These are phyloP conservation scores for Exophiala xenobiotica DNA, from an alignment of 2,329 filamentous ascomycete genomes.

Conservation along the genomic window DNA sequence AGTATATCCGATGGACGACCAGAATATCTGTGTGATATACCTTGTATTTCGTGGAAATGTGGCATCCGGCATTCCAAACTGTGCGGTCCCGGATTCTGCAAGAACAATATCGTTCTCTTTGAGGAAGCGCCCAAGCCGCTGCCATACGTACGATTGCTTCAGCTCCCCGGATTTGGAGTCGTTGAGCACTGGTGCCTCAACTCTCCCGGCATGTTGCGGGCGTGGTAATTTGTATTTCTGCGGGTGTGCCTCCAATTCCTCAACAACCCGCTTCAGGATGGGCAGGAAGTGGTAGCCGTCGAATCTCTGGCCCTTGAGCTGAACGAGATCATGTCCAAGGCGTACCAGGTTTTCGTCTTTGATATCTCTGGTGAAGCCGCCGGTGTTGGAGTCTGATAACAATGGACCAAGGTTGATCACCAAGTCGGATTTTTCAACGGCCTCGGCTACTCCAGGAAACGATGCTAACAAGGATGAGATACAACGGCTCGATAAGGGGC, in stretches of 20 bases:
- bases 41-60: slow-evolving; percentile 28
- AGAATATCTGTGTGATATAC: slow-evolving; percentile 31
- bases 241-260: slow-evolving; percentile 11
- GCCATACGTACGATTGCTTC: slow-evolving; percentile 24
- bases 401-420: slow-evolving; percentile 50
- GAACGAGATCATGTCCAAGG: slow-evolving; percentile 32
- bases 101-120: slow-evolving; percentile 29
- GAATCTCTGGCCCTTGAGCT: slow-evolving; percentile 15
- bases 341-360: slow-evolving; percentile 36
- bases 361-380: slow-evolving; percentile 39
- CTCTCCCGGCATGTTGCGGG: neutral
- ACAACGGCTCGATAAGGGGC: neutral
- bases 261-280: slow-evolving; percentile 20
- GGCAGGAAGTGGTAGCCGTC: slow-evolving; percentile 34
- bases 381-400: slow-evolving; percentile 49
- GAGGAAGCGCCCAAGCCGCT: slow-evolving; percentile 20
- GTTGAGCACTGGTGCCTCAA: slow-evolving; percentile 24
- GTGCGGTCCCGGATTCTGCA: slow-evolving; percentile 31
- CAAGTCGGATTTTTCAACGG: slow-evolving; percentile 41
- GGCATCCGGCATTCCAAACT: slow-evolving; percentile 30
- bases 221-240: slow-evolving; percentile 22
- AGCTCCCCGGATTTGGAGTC: slow-evolving; percentile 20
- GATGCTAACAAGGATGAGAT: slow-evolving; percentile 17
- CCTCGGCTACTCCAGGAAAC: slow-evolving; percentile 38
- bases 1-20: slow-evolving; percentile 32